Base-by-base conservation (phyloP, 2,329 filamentous ascomycete genomes). In the Xylaria sp. region DNA sequence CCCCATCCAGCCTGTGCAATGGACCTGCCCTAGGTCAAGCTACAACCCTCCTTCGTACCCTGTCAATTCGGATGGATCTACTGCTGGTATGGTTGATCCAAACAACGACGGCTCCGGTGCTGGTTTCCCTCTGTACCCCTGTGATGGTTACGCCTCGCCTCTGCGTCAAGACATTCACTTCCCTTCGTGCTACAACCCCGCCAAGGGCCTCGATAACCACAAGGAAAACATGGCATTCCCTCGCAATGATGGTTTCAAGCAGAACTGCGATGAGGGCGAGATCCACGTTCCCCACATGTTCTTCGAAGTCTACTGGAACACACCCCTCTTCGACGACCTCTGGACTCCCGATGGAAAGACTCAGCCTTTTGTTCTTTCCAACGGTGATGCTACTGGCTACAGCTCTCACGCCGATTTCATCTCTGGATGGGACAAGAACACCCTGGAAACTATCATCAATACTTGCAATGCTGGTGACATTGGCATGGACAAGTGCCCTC, bases 351-450 rank as follows among this genome's bases (percentile, higher is more conserved):
- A 82, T 67, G 79, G 82, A 63, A 85, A 83, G 69, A 73, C 72
- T 23, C 84, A 86, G 77, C 88, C 87, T 11, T 92, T 92, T 70
- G 86, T 92, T 57, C 84, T 91, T 45, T 80, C 89, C 67, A 88
- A 87, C 71, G 89, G 89, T 46, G 89, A 93, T 60, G 79, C 82
- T 19, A 91, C 90, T 11, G 90, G 90, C 59, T 92, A 85, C 78
- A 86, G 86, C 69, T 83, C 84, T 63, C 90, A 92, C 76, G 89
- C 83, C 50, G 90, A 93, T 75, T 92, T 93, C 78, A 76, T 90
- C 67, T 86, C 90, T 65, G 90, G 85, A 15, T 93, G 91, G 91
- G 86, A 92, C 68, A 80, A 84, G 64, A 75, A 79, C 28, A 81
- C 83, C 47, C 86, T 92, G 52, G 87, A 90, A 75, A 80, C 84